Percentiles rank a stretch among this genome's conserved stretches.
Evolutionary conservation across 257 asterid genomes (phyloP).

Genomic region (Salvia hispanica): DNA sequence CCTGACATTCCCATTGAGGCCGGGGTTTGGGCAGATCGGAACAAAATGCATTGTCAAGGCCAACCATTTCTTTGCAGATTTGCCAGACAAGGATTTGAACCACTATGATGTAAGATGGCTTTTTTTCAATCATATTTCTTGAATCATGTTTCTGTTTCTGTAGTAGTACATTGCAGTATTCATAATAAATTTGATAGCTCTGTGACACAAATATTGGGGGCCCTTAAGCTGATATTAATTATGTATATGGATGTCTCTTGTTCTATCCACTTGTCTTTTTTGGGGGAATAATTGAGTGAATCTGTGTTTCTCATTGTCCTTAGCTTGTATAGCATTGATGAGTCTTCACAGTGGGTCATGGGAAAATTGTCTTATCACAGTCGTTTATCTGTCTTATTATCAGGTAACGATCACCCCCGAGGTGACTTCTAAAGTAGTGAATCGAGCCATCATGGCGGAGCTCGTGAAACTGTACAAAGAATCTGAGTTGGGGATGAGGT

Average conservation of each 20-base stretch:
- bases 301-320: conserved; percentile 36
- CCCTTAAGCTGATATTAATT: conserved; percentile 55
- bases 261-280: conserved; percentile 35
- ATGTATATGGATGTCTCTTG: conserved; percentile 39
- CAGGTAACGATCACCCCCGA: conserved; percentile 96
- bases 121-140: conserved; percentile 26
- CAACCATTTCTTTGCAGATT: conserved; percentile 90
- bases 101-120: conserved; percentile 86
- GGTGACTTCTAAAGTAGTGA: conserved; percentile 78
- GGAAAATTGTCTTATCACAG: conserved; percentile 23
- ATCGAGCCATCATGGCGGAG: conserved; percentile 85
- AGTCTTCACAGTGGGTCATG: conserved; percentile 37
- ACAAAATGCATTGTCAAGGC: conserved; percentile 95
- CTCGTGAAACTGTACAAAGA: conserved; percentile 79
- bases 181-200: conserved; percentile 34
- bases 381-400: conserved; percentile 14
- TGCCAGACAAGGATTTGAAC: conserved; percentile 91
- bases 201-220: conserved; percentile 43
- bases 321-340: conserved; percentile 48
- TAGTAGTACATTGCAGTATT: conserved; percentile 27
- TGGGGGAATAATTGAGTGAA: conserved; percentile 40
- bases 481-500: conserved; percentile 85
- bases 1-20: conserved; percentile 74
- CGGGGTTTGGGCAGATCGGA: conserved; percentile 93
- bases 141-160: conserved; percentile 16